Evolutionary conservation across 768 basidiomycete genomes (phyloP).

Genomic region (Leccinum disarticulatum): DNA sequence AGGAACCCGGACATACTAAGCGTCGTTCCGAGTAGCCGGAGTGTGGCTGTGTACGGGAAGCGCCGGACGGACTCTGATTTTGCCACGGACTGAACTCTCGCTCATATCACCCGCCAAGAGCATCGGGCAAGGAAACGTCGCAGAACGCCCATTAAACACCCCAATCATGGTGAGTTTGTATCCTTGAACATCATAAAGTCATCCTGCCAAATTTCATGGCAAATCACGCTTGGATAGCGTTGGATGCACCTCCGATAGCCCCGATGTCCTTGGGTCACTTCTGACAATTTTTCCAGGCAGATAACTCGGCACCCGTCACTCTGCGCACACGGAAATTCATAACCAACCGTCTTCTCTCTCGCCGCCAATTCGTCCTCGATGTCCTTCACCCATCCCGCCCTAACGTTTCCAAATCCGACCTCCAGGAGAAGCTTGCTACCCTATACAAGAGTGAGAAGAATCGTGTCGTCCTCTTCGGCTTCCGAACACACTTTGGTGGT

Average conservation of each 20-base stretch:
- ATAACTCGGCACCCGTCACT: slow-evolving; percentile 82
- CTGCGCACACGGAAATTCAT: slow-evolving; percentile 99
- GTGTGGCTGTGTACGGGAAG: slow-evolving; percentile 40
- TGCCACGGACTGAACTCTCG: slow-evolving; percentile 3
- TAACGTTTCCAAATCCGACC: slow-evolving; percentile 90
- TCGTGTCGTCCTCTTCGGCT: slow-evolving; percentile 91
- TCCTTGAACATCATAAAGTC: slow-evolving; percentile 9
- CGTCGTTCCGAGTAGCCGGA: slow-evolving; percentile 8
- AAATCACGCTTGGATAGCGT: slow-evolving; percentile 10
- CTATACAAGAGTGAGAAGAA: slow-evolving; percentile 92
- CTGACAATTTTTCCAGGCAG: slow-evolving; percentile 52
- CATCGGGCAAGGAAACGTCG: slow-evolving; percentile 28
- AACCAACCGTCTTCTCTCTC: slow-evolving; percentile 95
- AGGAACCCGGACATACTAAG: neutral
- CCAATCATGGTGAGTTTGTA: slow-evolving; percentile 38
- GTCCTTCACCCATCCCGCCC: slow-evolving; percentile 94
- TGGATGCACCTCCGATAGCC: slow-evolving; percentile 27
- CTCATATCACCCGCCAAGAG: slow-evolving; percentile 26
- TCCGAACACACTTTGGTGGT: slow-evolving; percentile 97
- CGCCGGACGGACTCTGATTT: slow-evolving; percentile 42
- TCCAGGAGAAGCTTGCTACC: slow-evolving; percentile 87
- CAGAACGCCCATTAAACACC: slow-evolving; percentile 16
- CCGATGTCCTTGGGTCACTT: slow-evolving; percentile 22
- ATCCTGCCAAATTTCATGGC: slow-evolving; percentile 5
- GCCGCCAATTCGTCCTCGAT: slow-evolving; percentile 95